Conservation (phyloP, 257 asterid species). For the Forsythia suspensa region DNA sequence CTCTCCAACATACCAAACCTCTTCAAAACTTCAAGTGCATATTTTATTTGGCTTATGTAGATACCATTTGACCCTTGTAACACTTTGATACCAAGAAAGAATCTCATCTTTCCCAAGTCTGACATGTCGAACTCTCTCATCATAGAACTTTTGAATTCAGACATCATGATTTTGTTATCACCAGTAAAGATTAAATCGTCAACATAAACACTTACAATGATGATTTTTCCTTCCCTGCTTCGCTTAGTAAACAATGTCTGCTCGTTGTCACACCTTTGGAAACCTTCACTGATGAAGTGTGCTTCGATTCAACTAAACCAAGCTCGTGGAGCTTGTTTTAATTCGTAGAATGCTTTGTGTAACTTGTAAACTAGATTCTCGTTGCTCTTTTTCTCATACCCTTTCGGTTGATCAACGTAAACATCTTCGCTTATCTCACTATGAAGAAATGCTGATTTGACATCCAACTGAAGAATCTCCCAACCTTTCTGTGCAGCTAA, state of each 20-base stretch:
- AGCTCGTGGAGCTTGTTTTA: neutral
- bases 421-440: neutral
- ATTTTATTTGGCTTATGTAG: neutral
- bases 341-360: neutral
- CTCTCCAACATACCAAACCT: neutral
- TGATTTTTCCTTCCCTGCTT: neutral
- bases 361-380: neutral
- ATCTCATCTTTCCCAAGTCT: too few species aligned
- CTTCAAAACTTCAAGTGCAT: neutral
- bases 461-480: neutral
- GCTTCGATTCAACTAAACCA: conserved; percentile 5
- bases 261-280: neutral
- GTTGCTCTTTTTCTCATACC: neutral
- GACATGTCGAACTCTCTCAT: too few species aligned
- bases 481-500: neutral
- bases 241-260: neutral
- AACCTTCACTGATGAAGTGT: neutral
- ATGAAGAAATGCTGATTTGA: neutral
- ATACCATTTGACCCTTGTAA: neutral
- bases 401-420: neutral
- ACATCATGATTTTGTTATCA: neutral
- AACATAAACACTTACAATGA: neutral
- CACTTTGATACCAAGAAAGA: neutral
- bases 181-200: neutral
- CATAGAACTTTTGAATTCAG: neutral